These are phyloP conservation scores for Globisporangium apiculatum DNA, from an alignment of 352 stramenopile genomes.

Conservation along the genomic window DNA sequence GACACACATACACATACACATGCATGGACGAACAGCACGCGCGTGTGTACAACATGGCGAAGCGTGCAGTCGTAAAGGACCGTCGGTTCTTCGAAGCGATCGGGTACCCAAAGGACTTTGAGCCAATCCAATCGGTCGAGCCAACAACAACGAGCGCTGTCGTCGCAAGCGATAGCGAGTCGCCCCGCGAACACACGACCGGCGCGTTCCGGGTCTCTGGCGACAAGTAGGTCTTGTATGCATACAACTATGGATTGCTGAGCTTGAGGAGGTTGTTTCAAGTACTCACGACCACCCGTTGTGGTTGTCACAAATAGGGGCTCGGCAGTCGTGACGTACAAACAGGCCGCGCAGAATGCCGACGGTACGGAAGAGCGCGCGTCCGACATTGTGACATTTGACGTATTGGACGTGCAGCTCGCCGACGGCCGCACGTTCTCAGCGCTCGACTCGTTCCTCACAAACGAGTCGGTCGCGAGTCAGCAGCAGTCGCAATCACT, in stretches of 20 bases:
- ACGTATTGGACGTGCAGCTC: conserved; percentile 34
- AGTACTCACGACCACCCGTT: background rate
- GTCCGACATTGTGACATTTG: conserved; percentile 46
- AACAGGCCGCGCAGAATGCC: conserved; percentile 19
- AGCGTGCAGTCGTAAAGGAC: conserved; percentile 68
- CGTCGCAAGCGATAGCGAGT: background rate
- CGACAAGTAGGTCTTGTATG: conserved; percentile 33
- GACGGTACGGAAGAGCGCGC: conserved; percentile 11
- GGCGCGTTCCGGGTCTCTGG: conserved; percentile 43
- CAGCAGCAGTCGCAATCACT: conserved; percentile 58
- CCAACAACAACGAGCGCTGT: background rate
- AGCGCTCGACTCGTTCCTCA: conserved; percentile 48
- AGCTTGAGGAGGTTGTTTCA: background rate
- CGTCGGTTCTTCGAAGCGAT: conserved; percentile 62
- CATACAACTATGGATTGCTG: background rate
- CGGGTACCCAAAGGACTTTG: conserved; percentile 69
- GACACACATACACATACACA: background rate
- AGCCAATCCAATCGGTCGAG: conserved; percentile 16
- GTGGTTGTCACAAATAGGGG: conserved; percentile 13
- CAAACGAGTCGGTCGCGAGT: conserved; percentile 37
- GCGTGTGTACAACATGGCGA: conserved; percentile 70
- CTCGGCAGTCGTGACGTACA: conserved; percentile 42
- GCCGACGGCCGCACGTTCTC: conserved; percentile 51
- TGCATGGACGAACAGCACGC: conserved; percentile 22
- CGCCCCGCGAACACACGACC: background rate